Base-by-base conservation (phyloP, 371 early-diverging fungal species). In the Dichotomocladium elegans region DNA sequence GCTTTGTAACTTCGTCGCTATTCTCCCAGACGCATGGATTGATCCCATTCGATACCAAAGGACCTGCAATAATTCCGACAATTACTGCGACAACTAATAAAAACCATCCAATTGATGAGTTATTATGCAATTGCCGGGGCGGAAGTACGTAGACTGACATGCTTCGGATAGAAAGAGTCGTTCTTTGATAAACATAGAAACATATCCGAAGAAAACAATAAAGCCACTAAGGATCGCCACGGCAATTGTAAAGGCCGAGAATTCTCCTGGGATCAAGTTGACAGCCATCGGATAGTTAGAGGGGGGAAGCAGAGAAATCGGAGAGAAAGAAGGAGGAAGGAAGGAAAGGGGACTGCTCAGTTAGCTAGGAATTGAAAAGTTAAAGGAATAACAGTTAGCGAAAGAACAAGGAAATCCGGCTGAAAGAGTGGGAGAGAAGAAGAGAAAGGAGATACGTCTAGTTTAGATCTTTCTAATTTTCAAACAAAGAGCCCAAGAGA, bases 161-260 rank as follows among this genome's bases (percentile, higher is more conserved):
- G 96, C 84, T 75, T 97, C 98, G 47, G 92, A 90, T 48, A 98
- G 69, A 70, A 88, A 94, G 15, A 95, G 77, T 10, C 80, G 80
- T 60, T 98, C 95, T 65, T 96, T 97, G 50, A 94, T 73, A 58
- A 93, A 79, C 63, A 96, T 80, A 21, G 97, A 96, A 40, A 96
- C 74, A 50, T 93, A 83, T 1, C 94, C 93, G 63, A 93, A 93
- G 44, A 88, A 53, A 11, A 90, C 72, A 57, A 94, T 88, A 60
- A 96, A 96, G n/a, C 87, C 87, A 47, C 93, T 92, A 9, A 91
- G 51, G 4, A 90, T 64, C 10, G 77, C 81, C 2, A 77, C 74
- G 44, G 58, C 71, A 27, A 69, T 57, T 10, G 73, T 70, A 54
- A 77, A 77, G 21, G 67, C 55, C 17, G 77, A 70, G 51, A 76